A percentile compares a stretch with the other conserved stretches of the same genome.
Evolutionary conservation across 2,329 filamentous ascomycete species (phyloP).

Genomic region (Neonectria punicea): DNA sequence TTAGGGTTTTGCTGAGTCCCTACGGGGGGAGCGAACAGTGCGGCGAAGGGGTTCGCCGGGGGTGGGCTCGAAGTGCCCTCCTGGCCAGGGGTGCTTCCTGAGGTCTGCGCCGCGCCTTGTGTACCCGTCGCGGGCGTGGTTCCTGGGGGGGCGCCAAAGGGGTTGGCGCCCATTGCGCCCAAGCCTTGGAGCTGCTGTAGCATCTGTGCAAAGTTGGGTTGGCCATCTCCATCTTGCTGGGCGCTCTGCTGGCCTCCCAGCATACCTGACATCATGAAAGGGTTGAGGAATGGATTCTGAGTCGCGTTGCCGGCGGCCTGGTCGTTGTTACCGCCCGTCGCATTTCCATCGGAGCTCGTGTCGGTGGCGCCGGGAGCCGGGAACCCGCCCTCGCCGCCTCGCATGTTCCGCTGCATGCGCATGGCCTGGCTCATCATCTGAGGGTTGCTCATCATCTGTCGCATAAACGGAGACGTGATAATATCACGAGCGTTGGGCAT

Average conservation of each 20-base stretch:
- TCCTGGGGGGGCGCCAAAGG: conserved; percentile 48
- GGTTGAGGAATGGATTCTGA: conserved; percentile 58
- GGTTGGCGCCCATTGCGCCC: conserved; percentile 46
- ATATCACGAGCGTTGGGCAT: conserved; percentile 84
- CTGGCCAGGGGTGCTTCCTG: conserved; percentile 34
- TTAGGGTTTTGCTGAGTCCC: conserved; percentile 50
- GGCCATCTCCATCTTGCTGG: conserved; percentile 26
- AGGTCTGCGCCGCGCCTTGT: conserved; percentile 37
- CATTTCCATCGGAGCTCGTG: conserved; percentile 72
- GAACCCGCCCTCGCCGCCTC: conserved; percentile 70
- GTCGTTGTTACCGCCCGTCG: conserved; percentile 43
- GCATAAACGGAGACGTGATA: conserved; percentile 87
- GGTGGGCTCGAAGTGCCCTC: conserved; percentile 49
- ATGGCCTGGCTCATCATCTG: conserved; percentile 84
- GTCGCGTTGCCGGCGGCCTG: conserved; percentile 45
- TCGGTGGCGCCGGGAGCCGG: conserved; percentile 93
- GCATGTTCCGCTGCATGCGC: conserved; percentile 81
- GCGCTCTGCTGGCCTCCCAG: conserved; percentile 34
- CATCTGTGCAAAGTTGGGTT: conserved; percentile 32
- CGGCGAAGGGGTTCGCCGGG: conserved; percentile 74
- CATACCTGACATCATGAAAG: conserved; percentile 44
- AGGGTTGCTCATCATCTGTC: conserved; percentile 93
- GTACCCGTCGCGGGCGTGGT: conserved; percentile 41
- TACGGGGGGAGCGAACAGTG: conserved; percentile 62
- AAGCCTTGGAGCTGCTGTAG: conserved; percentile 45